A percentile compares a stretch with the other conserved stretches of the same genome.
Conservation (phyloP, 2,329 filamentous ascomycete species). For the Ilyonectria sp. region DNA sequence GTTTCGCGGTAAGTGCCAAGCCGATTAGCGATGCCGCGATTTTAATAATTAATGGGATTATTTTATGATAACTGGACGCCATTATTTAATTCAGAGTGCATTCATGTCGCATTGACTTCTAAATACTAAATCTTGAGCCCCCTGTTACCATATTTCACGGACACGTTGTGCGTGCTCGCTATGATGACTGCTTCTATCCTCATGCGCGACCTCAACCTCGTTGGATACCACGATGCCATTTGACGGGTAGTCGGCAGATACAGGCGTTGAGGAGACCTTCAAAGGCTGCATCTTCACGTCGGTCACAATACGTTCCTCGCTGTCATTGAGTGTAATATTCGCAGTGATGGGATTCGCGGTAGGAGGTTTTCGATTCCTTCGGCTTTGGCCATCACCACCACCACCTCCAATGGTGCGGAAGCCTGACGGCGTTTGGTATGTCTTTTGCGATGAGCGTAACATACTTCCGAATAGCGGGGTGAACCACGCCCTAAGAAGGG, state of each 20-base stretch:
- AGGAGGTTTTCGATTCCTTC: slow-evolving; percentile 50
- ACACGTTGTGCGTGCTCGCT: slow-evolving; percentile 17
- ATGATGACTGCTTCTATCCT: slow-evolving; percentile 35
- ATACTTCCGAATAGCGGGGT: slow-evolving; percentile 48
- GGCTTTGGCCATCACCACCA: slow-evolving; percentile 46
- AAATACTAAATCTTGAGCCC: neutral
- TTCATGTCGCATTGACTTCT: neutral
- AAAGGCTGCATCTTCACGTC: slow-evolving; percentile 59
- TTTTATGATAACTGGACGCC: neutral
- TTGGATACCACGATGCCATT: slow-evolving; percentile 59
- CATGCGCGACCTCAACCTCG: slow-evolving; percentile 54
- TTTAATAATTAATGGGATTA: neutral
- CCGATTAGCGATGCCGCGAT: neutral
- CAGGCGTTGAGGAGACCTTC: slow-evolving; percentile 18
- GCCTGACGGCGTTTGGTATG: slow-evolving; percentile 55
- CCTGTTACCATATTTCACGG: slow-evolving; percentile 33
- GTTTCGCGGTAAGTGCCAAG: too few relatives aligned
- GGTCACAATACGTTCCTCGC: slow-evolving; percentile 59
- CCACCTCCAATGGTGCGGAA: slow-evolving; percentile 60
- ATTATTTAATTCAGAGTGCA: neutral
- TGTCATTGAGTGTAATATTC: slow-evolving; percentile 56
- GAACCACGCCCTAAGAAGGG: slow-evolving; percentile 59
- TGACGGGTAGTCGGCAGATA: slow-evolving; percentile 35
- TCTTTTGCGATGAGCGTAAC: slow-evolving; percentile 54
- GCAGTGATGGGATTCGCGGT: slow-evolving; percentile 54